phyloP scores from a whole-genome alignment of 2,329 filamentous ascomycete species.

The Epichloe bromicola region DNA sequence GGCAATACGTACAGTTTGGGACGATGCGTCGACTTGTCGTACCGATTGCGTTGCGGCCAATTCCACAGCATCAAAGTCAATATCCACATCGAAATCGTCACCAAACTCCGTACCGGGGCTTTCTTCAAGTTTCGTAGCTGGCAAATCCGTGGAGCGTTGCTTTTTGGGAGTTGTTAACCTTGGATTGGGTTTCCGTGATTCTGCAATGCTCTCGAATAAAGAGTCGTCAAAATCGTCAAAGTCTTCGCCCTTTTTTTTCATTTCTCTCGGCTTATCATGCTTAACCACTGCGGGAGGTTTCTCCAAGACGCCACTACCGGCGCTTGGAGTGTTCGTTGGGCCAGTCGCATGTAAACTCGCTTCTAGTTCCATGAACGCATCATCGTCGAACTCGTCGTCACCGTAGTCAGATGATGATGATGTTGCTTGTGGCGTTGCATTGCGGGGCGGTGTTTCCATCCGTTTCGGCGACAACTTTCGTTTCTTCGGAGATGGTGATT shows the following conservation, averaged over 20 bases:
- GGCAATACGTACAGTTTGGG: constrained; percentile 21
- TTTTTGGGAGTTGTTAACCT: constrained; percentile 5
- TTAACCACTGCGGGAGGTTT: neutral
- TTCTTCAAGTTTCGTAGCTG: constrained; percentile 3
- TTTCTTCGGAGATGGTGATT: constrained; percentile 34
- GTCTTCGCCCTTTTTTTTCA: constrained; percentile 28
- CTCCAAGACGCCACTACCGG: constrained; percentile 18
- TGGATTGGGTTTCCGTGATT: constrained; percentile 3
- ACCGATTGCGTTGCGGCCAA: constrained; percentile 57
- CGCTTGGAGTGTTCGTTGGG: constrained; percentile 5
- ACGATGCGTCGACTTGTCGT: constrained; percentile 15
- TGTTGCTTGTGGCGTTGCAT: constrained; percentile 8
- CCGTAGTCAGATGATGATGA: constrained; percentile 34
- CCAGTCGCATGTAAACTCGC: constrained; percentile 22
- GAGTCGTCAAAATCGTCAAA: constrained; percentile 57
- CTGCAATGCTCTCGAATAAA: constrained; percentile 32
- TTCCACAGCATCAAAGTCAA: constrained; percentile 69
- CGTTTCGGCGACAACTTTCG: constrained; percentile 14
- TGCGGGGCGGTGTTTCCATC: constrained; percentile 12
- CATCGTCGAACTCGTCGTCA: constrained; percentile 47
- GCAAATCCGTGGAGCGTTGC: constrained; percentile 4
- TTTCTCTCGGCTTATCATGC: neutral
- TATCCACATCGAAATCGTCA: constrained; percentile 49
- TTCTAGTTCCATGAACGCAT: constrained; percentile 42
- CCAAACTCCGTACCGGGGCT: constrained; percentile 22